Conservation (phyloP, 176 grass and related monocot species). For the Triticum turgidum region DNA sequence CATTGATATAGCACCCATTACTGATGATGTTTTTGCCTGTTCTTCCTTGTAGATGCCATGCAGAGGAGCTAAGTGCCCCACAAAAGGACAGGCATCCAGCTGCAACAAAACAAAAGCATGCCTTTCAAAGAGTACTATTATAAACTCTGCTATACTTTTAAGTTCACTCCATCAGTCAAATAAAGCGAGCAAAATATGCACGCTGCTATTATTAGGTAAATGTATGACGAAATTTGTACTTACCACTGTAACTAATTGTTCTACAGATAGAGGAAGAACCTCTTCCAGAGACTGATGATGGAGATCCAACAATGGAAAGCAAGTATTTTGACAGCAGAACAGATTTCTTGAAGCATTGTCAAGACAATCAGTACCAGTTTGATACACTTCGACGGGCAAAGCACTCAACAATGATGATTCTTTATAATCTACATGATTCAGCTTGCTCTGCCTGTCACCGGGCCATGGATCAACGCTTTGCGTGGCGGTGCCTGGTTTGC, state of each 20-base stretch:
- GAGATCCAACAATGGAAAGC: slow-evolving; percentile 68
- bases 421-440: slow-evolving; percentile 81
- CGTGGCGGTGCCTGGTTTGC: slow-evolving; percentile 70
- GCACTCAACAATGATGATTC: slow-evolving; percentile 96
- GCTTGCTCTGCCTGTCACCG: slow-evolving; percentile 54
- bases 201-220: slow-evolving; percentile 20
- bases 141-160: slow-evolving; percentile 13
- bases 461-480: slow-evolving; percentile 53
- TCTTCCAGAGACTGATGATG: slow-evolving; percentile 63
- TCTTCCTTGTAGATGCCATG: slow-evolving; percentile 62
- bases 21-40: slow-evolving; percentile 16
- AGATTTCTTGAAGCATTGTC: slow-evolving; percentile 82
- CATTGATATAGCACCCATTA: not conserved
- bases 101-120: slow-evolving; percentile 70
- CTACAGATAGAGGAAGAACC: slow-evolving; percentile 53
- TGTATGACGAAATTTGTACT: slow-evolving; percentile 37
- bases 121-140: slow-evolving; percentile 57
- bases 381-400: slow-evolving; percentile 95
- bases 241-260: slow-evolving; percentile 23
- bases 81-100: slow-evolving; percentile 81
- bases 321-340: slow-evolving; percentile 85
- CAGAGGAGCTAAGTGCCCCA: slow-evolving; percentile 55
- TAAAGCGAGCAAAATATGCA: not conserved
- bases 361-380: slow-evolving; percentile 86
- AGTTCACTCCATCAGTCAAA: not conserved